Conservation (phyloP, 106 monocot genomes). For the Dendrobium huoshanense region DNA sequence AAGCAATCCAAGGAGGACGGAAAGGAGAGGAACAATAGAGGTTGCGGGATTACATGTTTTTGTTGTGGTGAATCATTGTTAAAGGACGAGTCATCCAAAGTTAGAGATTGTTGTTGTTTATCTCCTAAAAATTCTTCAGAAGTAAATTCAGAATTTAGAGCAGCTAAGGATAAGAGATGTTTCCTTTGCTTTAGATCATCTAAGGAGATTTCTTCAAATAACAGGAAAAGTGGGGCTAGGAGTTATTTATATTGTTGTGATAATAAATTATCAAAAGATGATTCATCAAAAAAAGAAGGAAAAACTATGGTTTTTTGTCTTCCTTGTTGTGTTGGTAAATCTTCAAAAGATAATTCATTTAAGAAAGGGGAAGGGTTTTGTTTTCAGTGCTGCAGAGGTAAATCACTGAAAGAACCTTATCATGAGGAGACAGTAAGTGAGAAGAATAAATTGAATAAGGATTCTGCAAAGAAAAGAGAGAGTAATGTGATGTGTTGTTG, state of each 20-base stretch:
- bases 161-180: neutral
- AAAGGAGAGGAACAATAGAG: neutral
- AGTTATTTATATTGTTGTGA: neutral
- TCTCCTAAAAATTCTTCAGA: neutral
- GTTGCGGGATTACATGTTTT: neutral
- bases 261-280: neutral
- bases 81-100: neutral
- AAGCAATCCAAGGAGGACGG: neutral
- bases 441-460: neutral
- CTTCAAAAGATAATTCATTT: neutral
- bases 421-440: neutral
- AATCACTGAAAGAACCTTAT: neutral
- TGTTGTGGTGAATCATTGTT: neutral
- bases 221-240: neutral
- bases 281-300: neutral
- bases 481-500: slow-evolving; percentile 1
- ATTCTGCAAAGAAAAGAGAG: neutral
- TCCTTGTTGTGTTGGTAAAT: slow-evolving; percentile 1
- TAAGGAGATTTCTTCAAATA: neutral
- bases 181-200: slow-evolving; percentile 1
- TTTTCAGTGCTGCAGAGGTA: neutral
- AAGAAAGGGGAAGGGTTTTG: neutral
- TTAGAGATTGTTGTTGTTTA: neutral
- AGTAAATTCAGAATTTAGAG: neutral
- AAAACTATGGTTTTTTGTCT: neutral